These are phyloP conservation scores for Lactarius trivialis DNA, from an alignment of 768 basidiomycete genomes.

Conservation along the genomic window DNA sequence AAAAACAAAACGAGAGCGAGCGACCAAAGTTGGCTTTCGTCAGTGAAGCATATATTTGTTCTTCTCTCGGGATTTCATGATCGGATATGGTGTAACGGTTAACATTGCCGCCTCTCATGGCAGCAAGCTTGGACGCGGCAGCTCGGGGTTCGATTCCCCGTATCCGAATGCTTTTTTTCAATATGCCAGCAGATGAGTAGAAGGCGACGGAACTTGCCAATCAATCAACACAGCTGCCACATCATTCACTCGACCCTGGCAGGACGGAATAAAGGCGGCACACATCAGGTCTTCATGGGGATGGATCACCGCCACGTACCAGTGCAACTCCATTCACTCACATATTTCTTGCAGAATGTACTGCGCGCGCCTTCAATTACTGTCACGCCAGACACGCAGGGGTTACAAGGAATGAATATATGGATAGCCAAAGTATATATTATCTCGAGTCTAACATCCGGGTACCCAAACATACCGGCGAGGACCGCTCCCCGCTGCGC, in stretches of 20 bases:
- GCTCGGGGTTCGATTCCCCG: slow-evolving; percentile 40
- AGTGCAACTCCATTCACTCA: background rate
- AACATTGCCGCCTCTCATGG: slow-evolving; percentile 37
- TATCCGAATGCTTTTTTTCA: slow-evolving; percentile 29
- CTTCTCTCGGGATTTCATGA: accelerated
- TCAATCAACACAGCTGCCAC: too few relatives aligned
- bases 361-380: background rate
- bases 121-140: too few relatives aligned
- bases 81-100: slow-evolving; percentile 36
- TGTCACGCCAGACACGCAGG: background rate
- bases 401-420: slow-evolving; percentile 7
- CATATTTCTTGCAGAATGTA: background rate
- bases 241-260: background rate
- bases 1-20: too few relatives aligned
- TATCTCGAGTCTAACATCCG: slow-evolving; percentile 5
- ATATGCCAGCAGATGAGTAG: too few relatives aligned
- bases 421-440: slow-evolving; percentile 13
- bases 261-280: background rate
- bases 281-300: background rate
- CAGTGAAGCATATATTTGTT: background rate
- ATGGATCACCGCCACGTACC: background rate
- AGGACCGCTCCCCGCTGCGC: background rate
- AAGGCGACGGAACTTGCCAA: too few relatives aligned
- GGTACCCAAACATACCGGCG: background rate
- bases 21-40: background rate